phyloP scores from a whole-genome alignment of 495 filamentous ascomycete genomes.

The Neurospora sp. region DNA sequence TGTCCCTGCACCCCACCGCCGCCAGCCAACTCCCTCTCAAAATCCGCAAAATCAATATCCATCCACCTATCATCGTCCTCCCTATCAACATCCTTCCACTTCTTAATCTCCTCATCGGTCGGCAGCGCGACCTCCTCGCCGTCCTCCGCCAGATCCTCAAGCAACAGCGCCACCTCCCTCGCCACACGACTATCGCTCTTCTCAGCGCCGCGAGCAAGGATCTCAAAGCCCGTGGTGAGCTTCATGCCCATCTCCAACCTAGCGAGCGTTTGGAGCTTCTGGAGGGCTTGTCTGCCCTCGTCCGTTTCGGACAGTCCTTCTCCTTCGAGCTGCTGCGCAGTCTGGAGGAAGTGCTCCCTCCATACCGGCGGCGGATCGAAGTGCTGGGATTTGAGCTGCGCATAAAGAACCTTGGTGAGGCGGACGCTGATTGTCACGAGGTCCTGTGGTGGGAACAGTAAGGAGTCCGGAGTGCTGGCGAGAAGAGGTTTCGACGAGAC shows the following conservation, averaged over 20 bases:
- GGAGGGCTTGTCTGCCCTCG: constrained; percentile 6
- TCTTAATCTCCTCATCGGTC: constrained; percentile 56
- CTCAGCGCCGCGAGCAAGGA: constrained; percentile 59
- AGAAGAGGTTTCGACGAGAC: constrained; percentile 61
- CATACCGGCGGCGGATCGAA: constrained; percentile 61
- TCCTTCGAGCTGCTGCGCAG: background rate
- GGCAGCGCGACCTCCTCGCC: constrained; percentile 51
- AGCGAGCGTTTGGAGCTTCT: constrained; percentile 26
- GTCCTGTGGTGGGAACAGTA: constrained; percentile 62
- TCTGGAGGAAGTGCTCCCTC: constrained; percentile 29
- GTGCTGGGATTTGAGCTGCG: constrained; percentile 84
- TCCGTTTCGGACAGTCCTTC: background rate
- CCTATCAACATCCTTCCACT: constrained; percentile 48
- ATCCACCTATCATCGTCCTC: constrained; percentile 89
- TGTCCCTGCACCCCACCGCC: constrained; percentile 9
- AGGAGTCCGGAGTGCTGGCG: constrained; percentile 20
- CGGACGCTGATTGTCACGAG: constrained; percentile 65
- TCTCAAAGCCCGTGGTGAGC: constrained; percentile 80
- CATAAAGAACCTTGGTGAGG: constrained; percentile 83
- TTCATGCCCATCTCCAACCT: constrained; percentile 79
- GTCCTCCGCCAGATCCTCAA: constrained; percentile 55
- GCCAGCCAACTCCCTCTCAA: constrained; percentile 63
- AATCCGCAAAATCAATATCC: constrained; percentile 80
- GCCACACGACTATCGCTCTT: constrained; percentile 54
- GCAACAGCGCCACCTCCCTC: constrained; percentile 60